These are phyloP conservation scores for Hypoxylon sp. DNA, from an alignment of 2,329 filamentous ascomycete genomes.

Conservation along the genomic window DNA sequence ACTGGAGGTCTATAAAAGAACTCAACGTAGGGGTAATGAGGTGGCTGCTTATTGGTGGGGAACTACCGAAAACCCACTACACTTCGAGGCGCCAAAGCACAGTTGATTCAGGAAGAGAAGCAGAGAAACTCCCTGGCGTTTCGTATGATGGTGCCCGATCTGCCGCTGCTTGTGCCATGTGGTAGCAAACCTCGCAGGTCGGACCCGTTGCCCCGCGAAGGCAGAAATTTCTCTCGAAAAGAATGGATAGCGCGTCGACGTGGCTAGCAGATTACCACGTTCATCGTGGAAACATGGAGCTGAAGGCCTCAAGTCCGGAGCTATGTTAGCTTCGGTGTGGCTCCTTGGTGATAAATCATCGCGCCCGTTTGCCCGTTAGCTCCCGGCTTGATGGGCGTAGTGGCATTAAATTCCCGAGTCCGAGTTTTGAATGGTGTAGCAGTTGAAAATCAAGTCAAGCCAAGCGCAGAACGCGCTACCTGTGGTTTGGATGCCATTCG, in stretches of 20 bases:
- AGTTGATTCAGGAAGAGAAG: conserved; percentile 11
- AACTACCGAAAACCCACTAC: conserved; percentile 31
- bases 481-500: conserved; percentile 20
- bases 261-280: conserved; percentile 12
- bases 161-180: conserved; percentile 7
- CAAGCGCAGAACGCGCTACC: conserved; percentile 25
- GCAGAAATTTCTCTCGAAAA: conserved; percentile 5
- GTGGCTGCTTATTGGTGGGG: conserved; percentile 23
- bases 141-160: conserved; percentile 4
- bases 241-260: conserved; percentile 12
- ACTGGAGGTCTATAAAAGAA: neutral
- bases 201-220: conserved; percentile 1
- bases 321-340: conserved; percentile 20
- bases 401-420: conserved; percentile 16
- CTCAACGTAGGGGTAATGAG: conserved; percentile 2
- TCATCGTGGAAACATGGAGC: conserved; percentile 15
- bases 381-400: conserved; percentile 14
- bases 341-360: conserved; percentile 12
- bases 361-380: conserved; percentile 10
- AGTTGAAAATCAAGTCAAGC: conserved; percentile 17
- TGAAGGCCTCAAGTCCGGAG: conserved; percentile 16
- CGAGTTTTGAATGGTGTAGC: neutral
- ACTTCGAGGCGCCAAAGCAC: conserved; percentile 10
- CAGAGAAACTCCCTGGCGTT: conserved; percentile 1
- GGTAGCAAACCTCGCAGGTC: conserved; percentile 12